phyloP scores from a whole-genome alignment of 2,329 filamentous ascomycete species.

The Scopulariopsis brevicaulis region DNA sequence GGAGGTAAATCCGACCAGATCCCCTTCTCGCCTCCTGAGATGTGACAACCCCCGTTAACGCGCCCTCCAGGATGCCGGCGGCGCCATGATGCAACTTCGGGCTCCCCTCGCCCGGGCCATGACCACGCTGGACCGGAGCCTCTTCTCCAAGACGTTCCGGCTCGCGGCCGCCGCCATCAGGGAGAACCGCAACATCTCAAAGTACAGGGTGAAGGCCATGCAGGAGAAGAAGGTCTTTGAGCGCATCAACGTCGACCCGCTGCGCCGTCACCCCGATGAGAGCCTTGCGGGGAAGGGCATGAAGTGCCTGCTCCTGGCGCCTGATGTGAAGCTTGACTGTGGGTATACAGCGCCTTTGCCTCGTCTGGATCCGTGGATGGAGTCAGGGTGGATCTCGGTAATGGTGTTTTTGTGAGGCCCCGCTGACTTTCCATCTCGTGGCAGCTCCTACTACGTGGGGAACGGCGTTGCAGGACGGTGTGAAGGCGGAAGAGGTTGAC shows the following conservation, averaged over 20 bases:
- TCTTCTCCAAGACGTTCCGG: slow-evolving; percentile 69
- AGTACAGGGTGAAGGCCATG: slow-evolving; percentile 53
- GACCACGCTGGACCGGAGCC: slow-evolving; percentile 67
- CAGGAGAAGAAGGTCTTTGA: slow-evolving; percentile 45
- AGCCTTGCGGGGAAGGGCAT: slow-evolving; percentile 38
- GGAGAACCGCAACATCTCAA: slow-evolving; percentile 64
- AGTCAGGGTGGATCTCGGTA: not conserved
- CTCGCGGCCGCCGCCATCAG: slow-evolving; percentile 69
- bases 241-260: slow-evolving; percentile 48
- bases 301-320: slow-evolving; percentile 51
- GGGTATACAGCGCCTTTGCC: not conserved
- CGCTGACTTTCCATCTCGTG: not conserved
- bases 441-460: slow-evolving; percentile 62
- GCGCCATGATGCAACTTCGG: slow-evolving; percentile 37
- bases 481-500: slow-evolving; percentile 55
- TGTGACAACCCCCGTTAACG: not conserved
- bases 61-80: not conserved
- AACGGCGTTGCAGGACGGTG: slow-evolving; percentile 52
- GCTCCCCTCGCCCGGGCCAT: slow-evolving; percentile 74
- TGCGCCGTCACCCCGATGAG: slow-evolving; percentile 51
- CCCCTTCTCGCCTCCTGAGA: not conserved
- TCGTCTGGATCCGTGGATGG: not conserved
- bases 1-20: not conserved
- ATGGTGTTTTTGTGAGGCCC: not conserved
- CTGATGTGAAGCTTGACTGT: slow-evolving; percentile 43